Evolutionary conservation across 2,329 filamentous ascomycete species (phyloP).

Genomic region (Cadophora sp.): DNA sequence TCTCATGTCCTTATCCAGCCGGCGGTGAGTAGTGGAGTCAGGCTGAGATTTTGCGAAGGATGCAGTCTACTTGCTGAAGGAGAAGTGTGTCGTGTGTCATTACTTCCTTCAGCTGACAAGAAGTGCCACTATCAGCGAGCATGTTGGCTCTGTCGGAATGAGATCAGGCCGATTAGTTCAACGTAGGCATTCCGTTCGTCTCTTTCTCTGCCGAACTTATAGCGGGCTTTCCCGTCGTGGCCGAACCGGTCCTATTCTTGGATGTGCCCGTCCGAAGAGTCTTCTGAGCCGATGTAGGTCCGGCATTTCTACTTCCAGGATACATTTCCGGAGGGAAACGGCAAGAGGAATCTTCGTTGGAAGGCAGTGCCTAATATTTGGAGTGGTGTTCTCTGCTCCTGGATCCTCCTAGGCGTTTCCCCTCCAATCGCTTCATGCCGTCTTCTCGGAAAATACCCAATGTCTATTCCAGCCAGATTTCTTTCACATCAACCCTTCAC

Average conservation of each 20-base stretch:
- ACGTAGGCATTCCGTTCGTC: too few relatives aligned
- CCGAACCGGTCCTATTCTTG: background rate
- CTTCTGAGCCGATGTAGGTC: background rate
- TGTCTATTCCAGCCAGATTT: too few relatives aligned
- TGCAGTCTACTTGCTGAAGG: background rate
- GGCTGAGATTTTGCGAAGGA: background rate
- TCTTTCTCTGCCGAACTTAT: background rate
- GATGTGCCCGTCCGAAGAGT: background rate
- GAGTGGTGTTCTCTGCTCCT: too few relatives aligned
- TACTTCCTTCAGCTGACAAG: background rate
- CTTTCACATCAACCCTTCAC: too few relatives aligned
- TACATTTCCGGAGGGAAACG: background rate
- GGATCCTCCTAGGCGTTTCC: too few relatives aligned
- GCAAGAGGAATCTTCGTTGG: too few relatives aligned
- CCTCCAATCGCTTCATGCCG: too few relatives aligned
- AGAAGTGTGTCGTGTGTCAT: background rate
- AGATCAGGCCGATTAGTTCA: background rate
- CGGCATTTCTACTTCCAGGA: background rate
- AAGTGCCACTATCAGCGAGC: background rate
- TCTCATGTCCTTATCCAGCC: background rate
- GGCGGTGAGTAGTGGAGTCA: background rate
- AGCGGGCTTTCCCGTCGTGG: background rate
- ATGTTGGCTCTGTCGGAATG: background rate
- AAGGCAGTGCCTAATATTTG: too few relatives aligned
- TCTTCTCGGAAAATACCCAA: too few relatives aligned